Conservation (phyloP, 2,329 filamentous ascomycete genomes). For the Cadophora sp. region DNA sequence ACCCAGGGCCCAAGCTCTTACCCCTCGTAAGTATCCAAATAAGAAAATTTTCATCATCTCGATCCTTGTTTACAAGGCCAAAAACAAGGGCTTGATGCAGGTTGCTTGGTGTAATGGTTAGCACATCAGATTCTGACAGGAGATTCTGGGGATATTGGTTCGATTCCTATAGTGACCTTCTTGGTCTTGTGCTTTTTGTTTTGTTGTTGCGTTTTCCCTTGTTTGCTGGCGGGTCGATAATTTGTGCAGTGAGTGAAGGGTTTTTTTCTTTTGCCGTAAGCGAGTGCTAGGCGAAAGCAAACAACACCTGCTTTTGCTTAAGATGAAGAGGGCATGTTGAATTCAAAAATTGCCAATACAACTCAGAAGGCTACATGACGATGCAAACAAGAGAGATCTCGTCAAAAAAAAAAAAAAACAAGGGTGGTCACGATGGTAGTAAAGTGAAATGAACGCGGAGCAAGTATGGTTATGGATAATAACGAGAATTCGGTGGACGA, state of each 20-base stretch:
- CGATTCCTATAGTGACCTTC: conserved; percentile 21
- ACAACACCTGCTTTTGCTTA: not conserved
- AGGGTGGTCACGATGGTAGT: no score
- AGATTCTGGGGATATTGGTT: conserved; percentile 22
- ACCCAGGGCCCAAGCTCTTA: not conserved
- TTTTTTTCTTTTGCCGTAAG: not conserved
- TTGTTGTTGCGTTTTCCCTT: not conserved
- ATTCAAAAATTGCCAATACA: no score
- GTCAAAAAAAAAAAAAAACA: no score
- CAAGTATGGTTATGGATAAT: no score
- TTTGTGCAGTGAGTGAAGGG: not conserved
- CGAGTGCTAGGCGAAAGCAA: not conserved
- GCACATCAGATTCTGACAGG: conserved; percentile 19
- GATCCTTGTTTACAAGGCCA: not conserved
- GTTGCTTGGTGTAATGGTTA: conserved; percentile 22
- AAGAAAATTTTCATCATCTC: not conserved
- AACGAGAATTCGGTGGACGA: no score
- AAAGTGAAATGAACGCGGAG: no score
- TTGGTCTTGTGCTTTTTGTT: conserved; percentile 7
- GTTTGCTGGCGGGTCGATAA: not conserved
- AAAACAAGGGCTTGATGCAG: not conserved
- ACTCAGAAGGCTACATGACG: no score
- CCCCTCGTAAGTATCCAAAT: not conserved
- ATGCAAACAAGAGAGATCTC: no score
- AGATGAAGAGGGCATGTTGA: no score